These are phyloP conservation scores for Saccharomycopsis phalli DNA, from an alignment of 1,139 yeast species.

Conservation along the genomic window DNA sequence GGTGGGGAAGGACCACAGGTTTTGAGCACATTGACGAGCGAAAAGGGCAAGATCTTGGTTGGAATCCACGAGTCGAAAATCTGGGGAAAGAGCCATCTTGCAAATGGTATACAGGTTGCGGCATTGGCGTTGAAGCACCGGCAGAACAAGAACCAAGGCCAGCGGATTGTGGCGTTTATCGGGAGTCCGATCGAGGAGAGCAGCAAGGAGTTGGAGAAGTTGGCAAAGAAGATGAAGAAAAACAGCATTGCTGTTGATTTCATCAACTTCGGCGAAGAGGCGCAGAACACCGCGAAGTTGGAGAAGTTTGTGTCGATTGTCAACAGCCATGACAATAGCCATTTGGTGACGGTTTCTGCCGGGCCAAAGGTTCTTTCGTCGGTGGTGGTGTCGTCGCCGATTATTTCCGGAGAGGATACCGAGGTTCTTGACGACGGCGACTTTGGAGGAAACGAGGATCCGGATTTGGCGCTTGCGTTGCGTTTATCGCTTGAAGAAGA, in stretches of 20 bases:
- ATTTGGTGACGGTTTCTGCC: constrained; percentile 80
- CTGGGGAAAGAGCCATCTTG: constrained; percentile 58
- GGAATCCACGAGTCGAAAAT: constrained; percentile 82
- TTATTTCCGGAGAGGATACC: constrained; percentile 46
- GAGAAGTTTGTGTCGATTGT: constrained; percentile 75
- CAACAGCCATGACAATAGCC: constrained; percentile 68
- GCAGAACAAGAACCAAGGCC: constrained; percentile 87
- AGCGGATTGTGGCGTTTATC: constrained; percentile 81
- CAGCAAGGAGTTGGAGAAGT: constrained; percentile 64
- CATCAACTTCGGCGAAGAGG: constrained; percentile 87
- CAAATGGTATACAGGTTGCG: constrained; percentile 92
- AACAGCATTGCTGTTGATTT: constrained; percentile 86
- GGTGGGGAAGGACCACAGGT: constrained; percentile 86
- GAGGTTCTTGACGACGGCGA: constrained; percentile 39
- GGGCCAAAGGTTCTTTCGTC: constrained; percentile 78
- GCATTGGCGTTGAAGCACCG: constrained; percentile 94
- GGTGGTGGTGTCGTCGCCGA: constrained; percentile 59
- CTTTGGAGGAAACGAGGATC: constrained; percentile 86
- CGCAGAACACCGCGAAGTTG: constrained; percentile 64
- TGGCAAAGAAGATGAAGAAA: constrained; percentile 91
- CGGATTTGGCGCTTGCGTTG: constrained; percentile 92
- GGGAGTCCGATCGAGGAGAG: constrained; percentile 77
- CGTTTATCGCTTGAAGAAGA: constrained; percentile 80
- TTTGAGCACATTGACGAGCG: constrained; percentile 77
- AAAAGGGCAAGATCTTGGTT: constrained; percentile 78